A percentile compares a stretch with the other conserved stretches of the same genome.
Evolutionary conservation across 176 grass and related monocot genomes (phyloP).

Genomic region (Canna indica): DNA sequence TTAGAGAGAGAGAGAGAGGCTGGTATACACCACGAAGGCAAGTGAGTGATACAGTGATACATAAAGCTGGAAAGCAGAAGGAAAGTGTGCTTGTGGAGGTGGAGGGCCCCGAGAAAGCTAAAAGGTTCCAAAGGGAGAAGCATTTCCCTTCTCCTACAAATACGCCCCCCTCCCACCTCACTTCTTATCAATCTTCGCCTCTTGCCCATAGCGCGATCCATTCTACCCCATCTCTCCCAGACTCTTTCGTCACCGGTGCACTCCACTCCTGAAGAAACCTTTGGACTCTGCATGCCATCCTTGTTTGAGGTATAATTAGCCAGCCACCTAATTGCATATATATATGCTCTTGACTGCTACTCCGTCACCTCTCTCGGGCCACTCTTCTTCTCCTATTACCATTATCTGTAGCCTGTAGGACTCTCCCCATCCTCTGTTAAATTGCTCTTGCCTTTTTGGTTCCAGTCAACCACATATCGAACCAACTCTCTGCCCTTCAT

Average conservation of each 20-base stretch:
- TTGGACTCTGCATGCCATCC: background rate
- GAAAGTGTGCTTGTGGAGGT: background rate
- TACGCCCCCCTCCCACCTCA: background rate
- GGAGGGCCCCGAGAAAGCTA: background rate
- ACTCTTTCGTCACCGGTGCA: background rate
- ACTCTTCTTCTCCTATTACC: background rate
- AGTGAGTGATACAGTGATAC: background rate
- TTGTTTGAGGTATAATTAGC: background rate
- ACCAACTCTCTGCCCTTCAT: background rate
- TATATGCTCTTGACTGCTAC: background rate
- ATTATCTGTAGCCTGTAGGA: background rate
- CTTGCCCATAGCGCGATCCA: background rate
- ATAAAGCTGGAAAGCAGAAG: slow-evolving; percentile 1
- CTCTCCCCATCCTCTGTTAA: background rate
- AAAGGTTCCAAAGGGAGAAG: background rate
- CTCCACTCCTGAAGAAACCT: background rate
- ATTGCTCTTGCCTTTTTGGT: background rate
- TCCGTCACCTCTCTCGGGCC: background rate
- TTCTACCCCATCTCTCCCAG: background rate
- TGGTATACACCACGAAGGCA: background rate
- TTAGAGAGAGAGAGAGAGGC: background rate
- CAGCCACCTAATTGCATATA: too few relatives aligned
- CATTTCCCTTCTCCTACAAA: background rate
- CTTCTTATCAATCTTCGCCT: background rate
- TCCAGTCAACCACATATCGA: background rate